Conservation (phyloP, 2,329 filamentous ascomycete genomes). For the Curvularia sp. region DNA sequence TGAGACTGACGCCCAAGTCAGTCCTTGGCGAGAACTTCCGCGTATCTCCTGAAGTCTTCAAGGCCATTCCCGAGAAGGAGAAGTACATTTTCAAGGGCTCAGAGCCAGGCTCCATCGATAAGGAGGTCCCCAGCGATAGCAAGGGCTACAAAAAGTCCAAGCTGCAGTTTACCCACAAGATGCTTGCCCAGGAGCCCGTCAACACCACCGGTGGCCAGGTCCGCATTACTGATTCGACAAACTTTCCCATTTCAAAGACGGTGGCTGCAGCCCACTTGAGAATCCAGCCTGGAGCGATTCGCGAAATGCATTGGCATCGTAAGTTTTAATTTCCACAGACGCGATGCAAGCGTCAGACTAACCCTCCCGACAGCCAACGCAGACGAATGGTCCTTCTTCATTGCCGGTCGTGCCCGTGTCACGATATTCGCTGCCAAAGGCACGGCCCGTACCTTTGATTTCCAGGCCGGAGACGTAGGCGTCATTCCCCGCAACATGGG, state of each 20-base stretch:
- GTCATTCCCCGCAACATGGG: conserved; percentile 80
- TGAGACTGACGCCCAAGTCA: conserved; percentile 74
- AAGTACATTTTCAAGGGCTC: conserved; percentile 82
- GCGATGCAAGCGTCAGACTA: background rate
- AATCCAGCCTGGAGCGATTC: conserved; percentile 74
- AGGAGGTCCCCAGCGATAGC: conserved; percentile 66
- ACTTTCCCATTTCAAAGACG: conserved; percentile 76
- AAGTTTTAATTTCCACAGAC: background rate
- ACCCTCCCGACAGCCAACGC: conserved; percentile 57
- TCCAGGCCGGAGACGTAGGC: conserved; percentile 75
- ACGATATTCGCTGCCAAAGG: conserved; percentile 76
- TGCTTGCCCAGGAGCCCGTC: conserved; percentile 73
- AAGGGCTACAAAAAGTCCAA: conserved; percentile 71
- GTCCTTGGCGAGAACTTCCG: conserved; percentile 80
- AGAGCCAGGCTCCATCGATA: conserved; percentile 67
- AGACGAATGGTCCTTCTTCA: conserved; percentile 84
- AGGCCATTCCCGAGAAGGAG: conserved; percentile 68
- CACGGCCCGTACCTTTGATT: conserved; percentile 77
- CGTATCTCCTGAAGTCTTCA: conserved; percentile 73
- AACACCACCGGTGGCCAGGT: conserved; percentile 73
- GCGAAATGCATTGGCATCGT: conserved; percentile 84
- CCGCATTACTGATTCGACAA: conserved; percentile 76
- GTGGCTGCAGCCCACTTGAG: conserved; percentile 75
- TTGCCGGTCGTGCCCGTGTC: conserved; percentile 73
- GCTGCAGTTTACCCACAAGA: conserved; percentile 72